Evolutionary conservation across 1,284 basidiomycete species (phyloP).

Genomic region (Microstroma glucosiphilum): DNA sequence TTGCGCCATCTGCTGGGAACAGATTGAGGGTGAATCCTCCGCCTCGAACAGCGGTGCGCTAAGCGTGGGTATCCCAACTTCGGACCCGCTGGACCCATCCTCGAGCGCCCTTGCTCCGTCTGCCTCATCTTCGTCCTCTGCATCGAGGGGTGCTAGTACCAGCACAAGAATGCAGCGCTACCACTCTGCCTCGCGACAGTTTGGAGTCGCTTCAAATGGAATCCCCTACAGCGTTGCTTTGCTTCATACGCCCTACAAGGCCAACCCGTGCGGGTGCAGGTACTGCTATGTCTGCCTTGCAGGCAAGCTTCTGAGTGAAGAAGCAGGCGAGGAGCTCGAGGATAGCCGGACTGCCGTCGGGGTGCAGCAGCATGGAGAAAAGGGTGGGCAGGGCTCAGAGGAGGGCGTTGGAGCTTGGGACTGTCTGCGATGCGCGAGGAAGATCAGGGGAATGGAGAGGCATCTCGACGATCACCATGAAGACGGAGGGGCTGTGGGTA

Average conservation of each 20-base stretch:
- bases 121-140: conserved; percentile 6
- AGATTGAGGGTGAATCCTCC: conserved; percentile 34
- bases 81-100: conserved; percentile 37
- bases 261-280: conserved; percentile 32
- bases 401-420: conserved; percentile 34
- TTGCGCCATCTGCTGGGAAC: conserved; percentile 45
- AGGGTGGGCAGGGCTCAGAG: conserved; percentile 7
- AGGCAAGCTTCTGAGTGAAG: conserved; percentile 36
- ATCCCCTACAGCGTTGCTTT: conserved; percentile 40
- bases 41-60: conserved; percentile 8
- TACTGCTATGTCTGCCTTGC: conserved; percentile 50
- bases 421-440: conserved; percentile 40
- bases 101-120: conserved; percentile 8
- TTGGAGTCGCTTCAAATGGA: conserved; percentile 27
- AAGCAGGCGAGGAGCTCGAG: conserved; percentile 42
- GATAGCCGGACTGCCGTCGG: conserved; percentile 16
- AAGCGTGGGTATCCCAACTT: conserved; percentile 26
- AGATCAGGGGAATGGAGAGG: conserved; percentile 16
- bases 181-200: background rate
- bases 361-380: background rate
- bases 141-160: background rate
- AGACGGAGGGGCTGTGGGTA: background rate
- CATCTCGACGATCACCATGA: background rate
- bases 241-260: conserved; percentile 37
- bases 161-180: background rate